Evolutionary conservation across 2,329 filamentous ascomycete genomes (phyloP).

Genomic region (Corynespora cassiicola): DNA sequence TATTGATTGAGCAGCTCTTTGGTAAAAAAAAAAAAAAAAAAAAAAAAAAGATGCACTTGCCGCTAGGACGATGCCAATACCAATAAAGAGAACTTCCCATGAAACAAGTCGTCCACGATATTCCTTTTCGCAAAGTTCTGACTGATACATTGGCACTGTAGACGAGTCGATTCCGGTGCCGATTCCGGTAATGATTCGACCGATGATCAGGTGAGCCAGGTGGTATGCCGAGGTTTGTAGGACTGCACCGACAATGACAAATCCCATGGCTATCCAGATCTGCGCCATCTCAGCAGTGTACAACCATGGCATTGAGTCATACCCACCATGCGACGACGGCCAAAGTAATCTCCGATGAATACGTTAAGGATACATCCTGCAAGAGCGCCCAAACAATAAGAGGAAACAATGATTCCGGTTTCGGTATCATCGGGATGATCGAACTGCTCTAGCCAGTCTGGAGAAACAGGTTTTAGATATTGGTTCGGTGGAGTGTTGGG

Average conservation of each 20-base stretch:
- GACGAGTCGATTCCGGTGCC: constrained; percentile 32
- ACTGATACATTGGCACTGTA: constrained; percentile 51
- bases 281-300: not conserved
- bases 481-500: too few species aligned
- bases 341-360: constrained; percentile 15
- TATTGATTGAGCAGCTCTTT: constrained; percentile 40
- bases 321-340: constrained; percentile 7
- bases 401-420: constrained; percentile 52
- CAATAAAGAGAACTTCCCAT: constrained; percentile 47
- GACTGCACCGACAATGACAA: constrained; percentile 12
- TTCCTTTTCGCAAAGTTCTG: constrained; percentile 53
- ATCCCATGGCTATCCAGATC: constrained; percentile 15
- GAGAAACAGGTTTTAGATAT: too few species aligned
- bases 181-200: constrained; percentile 15
- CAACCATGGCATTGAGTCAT: not conserved
- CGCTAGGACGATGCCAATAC: constrained; percentile 45
- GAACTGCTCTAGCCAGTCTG: constrained; percentile 52
- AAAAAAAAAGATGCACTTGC: constrained; percentile 31
- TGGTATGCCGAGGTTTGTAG: constrained; percentile 11
- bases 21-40: constrained; percentile 24
- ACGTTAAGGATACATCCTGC: constrained; percentile 37
- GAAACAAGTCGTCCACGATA: constrained; percentile 43
- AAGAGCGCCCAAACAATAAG: constrained; percentile 54
- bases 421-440: constrained; percentile 44
- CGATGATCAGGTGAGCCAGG: constrained; percentile 15